Evolutionary conservation across 2,329 filamentous ascomycete genomes (phyloP).

Genomic region (Zymoseptoria brevis): DNA sequence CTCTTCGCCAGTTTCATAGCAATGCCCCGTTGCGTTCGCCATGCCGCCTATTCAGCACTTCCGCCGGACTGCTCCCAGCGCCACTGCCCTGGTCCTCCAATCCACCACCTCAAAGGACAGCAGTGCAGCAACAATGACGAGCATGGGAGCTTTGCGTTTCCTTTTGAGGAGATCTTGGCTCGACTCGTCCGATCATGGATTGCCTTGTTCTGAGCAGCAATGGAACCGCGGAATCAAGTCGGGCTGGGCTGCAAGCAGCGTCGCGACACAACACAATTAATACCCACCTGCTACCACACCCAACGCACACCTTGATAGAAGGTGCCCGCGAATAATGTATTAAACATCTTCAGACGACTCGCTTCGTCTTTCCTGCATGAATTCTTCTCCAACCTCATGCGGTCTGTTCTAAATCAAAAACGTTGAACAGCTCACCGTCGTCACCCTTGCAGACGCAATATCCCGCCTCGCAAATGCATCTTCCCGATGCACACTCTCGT

Average conservation of each 20-base stretch:
- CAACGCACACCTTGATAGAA: not conserved
- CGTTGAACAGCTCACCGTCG: not conserved
- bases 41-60: too few relatives aligned
- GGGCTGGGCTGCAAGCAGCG: not conserved
- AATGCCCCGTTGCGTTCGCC: too few relatives aligned
- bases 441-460: not conserved
- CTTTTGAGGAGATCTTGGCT: too few relatives aligned
- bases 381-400: not conserved
- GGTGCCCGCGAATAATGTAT: not conserved
- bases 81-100: too few relatives aligned
- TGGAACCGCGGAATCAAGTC: too few relatives aligned
- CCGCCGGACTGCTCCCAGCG: too few relatives aligned
- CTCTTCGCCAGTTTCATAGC: not conserved
- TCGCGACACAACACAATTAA: not conserved
- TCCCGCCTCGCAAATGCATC: not conserved
- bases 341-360: not conserved
- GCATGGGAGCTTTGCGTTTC: too few relatives aligned
- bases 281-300: not conserved
- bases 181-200: too few relatives aligned
- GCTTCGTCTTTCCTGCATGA: not conserved
- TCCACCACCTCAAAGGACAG: too few relatives aligned
- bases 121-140: too few relatives aligned
- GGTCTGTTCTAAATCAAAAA: not conserved
- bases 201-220: too few relatives aligned
- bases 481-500: not conserved